phyloP scores from a whole-genome alignment of 371 early-diverging fungal genomes.

The Syncephalastrum sp. region DNA sequence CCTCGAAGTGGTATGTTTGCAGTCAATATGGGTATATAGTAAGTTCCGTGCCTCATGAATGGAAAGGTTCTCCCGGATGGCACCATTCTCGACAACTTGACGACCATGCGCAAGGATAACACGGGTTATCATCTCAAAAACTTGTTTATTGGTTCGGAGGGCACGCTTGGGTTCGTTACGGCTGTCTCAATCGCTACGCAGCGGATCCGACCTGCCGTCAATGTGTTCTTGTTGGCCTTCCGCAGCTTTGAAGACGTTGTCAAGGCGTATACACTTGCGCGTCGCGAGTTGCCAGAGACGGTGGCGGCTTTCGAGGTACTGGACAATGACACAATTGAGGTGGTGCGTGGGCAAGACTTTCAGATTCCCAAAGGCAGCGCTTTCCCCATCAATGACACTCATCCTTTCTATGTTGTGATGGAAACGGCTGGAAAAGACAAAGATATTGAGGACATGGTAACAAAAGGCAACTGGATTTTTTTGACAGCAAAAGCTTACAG shows the following conservation, averaged over 20 bases:
- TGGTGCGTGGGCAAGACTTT: constrained; percentile 59
- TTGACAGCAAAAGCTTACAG: no score
- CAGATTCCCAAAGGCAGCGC: constrained; percentile 37
- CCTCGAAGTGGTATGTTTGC: constrained; percentile 62
- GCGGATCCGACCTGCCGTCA: constrained; percentile 37
- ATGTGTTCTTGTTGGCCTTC: constrained; percentile 76
- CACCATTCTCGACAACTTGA: constrained; percentile 78
- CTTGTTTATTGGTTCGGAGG: constrained; percentile 94
- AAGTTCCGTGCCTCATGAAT: background rate
- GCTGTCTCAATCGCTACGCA: constrained; percentile 77
- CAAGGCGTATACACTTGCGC: constrained; percentile 64
- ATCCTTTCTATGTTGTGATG: constrained; percentile 83
- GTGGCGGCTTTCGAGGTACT: constrained; percentile 94
- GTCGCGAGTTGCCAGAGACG: constrained; percentile 76
- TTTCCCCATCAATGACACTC: constrained; percentile 53
- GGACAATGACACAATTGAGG: constrained; percentile 64
- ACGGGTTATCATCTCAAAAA: constrained; percentile 95
- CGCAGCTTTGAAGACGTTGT: constrained; percentile 66
- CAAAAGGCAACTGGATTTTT: background rate
- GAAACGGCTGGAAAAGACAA: constrained; percentile 87
- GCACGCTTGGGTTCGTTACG: constrained; percentile 93
- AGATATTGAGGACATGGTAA: constrained; percentile 75
- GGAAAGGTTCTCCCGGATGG: constrained; percentile 84
- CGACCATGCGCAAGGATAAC: constrained; percentile 82
- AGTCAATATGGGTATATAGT: background rate